Evolutionary conservation across 805 yeast genomes (phyloP).

Genomic region (Saccharomyces paradoxus): DNA sequence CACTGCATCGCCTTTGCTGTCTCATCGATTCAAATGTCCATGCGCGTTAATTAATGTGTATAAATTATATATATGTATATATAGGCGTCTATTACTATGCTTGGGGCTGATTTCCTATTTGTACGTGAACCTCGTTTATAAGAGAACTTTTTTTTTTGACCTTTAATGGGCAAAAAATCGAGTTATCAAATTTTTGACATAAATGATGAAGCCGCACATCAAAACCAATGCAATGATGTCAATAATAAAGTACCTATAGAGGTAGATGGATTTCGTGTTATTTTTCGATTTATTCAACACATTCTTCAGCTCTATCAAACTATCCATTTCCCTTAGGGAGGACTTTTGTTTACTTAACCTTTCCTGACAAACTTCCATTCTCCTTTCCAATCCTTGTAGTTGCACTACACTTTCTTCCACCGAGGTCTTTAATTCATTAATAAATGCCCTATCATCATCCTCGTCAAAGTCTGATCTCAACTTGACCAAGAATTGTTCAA

Average conservation of each 20-base stretch:
- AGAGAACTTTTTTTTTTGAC: not conserved
- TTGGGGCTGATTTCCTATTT: not conserved
- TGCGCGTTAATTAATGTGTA: not conserved
- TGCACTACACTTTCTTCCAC: conserved; percentile 15
- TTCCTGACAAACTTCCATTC: conserved; percentile 16
- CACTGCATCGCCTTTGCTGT: not conserved
- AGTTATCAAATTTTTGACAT: not conserved
- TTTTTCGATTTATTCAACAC: conserved; percentile 1
- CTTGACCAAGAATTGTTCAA: conserved; percentile 21
- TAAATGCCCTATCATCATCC: conserved; percentile 23
- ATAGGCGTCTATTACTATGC: not conserved
- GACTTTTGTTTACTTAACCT: conserved; percentile 21
- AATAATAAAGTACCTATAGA: conserved; percentile 3
- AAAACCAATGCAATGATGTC: not conserved
- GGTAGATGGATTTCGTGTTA: conserved; percentile 2
- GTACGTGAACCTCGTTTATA: not conserved
- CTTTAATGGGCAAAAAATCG: not conserved
- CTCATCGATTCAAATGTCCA: not conserved
- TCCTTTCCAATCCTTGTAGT: conserved; percentile 25
- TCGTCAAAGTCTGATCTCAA: conserved; percentile 25
- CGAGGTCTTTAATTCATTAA: conserved; percentile 7
- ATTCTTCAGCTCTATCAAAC: conserved; percentile 14
- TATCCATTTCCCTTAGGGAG: conserved; percentile 22
- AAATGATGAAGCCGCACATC: not conserved
- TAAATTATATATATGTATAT: not conserved